Base-by-base conservation (phyloP, 352 stramenopile genomes). In the Pythium aquatile region DNA sequence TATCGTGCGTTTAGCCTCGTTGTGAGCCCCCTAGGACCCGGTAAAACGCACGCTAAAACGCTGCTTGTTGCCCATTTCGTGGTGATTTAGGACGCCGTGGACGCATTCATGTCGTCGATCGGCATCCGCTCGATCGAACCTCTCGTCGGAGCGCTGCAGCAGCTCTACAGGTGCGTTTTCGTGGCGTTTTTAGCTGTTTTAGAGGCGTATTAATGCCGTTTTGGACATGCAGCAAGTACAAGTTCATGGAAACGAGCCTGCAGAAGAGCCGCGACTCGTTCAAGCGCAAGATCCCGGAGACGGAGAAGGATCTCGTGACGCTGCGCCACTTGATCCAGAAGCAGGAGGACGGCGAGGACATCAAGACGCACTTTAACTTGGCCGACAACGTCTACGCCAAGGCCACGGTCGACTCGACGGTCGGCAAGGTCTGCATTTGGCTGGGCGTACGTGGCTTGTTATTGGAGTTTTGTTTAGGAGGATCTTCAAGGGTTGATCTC, bases 371-470 rank as follows among this genome's bases (percentile, higher is more conserved):
- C 60, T 99, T 98, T 68, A 98, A 94, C 74, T 66, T 99, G 24
- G 85, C 91, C 4, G 96, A 98, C 72, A 98, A 96, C 63, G 85
- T 99, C 32, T 98, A 98, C 74, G 91, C 91, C 56, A 97, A 98
- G 66, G 96, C 96, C 0, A 87, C 96, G 39, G 79, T 99, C 29
- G 91, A 98, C 76, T 85, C 74, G 32, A 80, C 77, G 1, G 72
- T 91, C 42, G 91, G 92, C 33, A 98, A 91, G 61, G 96, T 99
- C 26, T 98, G 97, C 83, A 89, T 99, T 63, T 99, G 96, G 96
- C 79, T 99, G 14, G 96, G 96, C n/a, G 78, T 86, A 76, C 55
- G 77, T 78, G 5, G n/a, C 35, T 48, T 35, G 11, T 71, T 6
- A 52, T 29, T 59, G 32, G 42, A 6, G 24, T n/a, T 14, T 11